Conservation (phyloP, 176 grass and related monocot genomes). For the Triticum aestivum region DNA sequence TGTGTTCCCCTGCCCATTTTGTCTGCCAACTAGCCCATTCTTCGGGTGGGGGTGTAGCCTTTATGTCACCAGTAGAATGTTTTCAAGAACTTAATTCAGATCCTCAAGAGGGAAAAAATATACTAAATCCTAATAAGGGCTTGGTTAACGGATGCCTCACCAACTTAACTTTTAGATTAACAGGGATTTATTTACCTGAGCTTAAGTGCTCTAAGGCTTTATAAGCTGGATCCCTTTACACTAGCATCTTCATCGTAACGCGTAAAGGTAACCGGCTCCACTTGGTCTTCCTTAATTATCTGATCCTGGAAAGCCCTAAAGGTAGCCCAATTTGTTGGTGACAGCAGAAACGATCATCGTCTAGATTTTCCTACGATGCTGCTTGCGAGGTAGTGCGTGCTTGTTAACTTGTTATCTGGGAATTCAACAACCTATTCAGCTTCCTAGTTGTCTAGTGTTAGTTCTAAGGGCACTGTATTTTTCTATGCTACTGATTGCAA, state of each 20-base stretch:
- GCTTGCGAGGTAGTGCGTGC: neutral
- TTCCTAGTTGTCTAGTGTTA: constrained; percentile 29
- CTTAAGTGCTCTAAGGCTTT: neutral
- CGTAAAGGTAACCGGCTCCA: constrained; percentile 29
- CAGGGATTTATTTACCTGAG: neutral
- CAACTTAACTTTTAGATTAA: neutral
- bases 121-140: neutral
- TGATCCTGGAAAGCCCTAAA: constrained; percentile 38
- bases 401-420: constrained; percentile 17
- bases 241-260: constrained; percentile 10
- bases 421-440: constrained; percentile 23
- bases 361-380: constrained; percentile 32
- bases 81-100: neutral
- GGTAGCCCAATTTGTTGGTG: constrained; percentile 10
- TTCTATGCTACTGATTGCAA: constrained; percentile 15
- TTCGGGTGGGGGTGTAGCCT: neutral
- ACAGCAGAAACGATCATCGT: constrained; percentile 10
- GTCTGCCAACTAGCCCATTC: neutral
- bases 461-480: neutral
- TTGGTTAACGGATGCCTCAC: neutral
- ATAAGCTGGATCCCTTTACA: constrained; percentile 16
- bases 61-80: neutral
- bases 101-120: neutral
- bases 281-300: constrained; percentile 29
- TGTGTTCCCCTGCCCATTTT: neutral